Base-by-base conservation (phyloP, 805 yeast species). In the Pichia nakasei region DNA sequence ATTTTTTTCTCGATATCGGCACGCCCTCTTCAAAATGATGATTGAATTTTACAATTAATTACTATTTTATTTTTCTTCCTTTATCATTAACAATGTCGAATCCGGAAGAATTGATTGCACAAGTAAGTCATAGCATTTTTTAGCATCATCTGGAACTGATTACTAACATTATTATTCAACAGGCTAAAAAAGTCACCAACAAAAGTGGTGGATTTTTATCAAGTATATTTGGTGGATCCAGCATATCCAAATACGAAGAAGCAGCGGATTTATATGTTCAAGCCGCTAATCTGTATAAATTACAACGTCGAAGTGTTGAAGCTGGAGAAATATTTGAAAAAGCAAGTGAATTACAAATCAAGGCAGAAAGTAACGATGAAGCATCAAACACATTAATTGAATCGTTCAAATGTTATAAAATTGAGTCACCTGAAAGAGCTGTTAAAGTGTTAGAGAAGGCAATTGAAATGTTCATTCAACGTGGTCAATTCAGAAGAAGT, bases 401-500 rank as follows among this genome's bases (percentile, higher is more conserved):
- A 57, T 95, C 96, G 0, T 93, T 78, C 68, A 93, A 93, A 58
- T 78, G 89, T 31, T 93, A 75, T 65, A 81, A 83, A 55, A 71
- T 78, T 36, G 82, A 79, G 44, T 80, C 82, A 31, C 93, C 88
- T 3, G 69, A 67, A 11, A 84, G 78, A 42, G 94, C 94, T 9
- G 95, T 88, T 4, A 73, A 81, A 42, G 78, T 86, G 5, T 69
- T 93, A 49, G 73, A 75, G 45, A 75, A 74, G 53, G 96, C 97
- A 0, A 80, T 91, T 48, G 81, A 78, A 49, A 73, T 86, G 58
- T 91, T 89, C 63, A 87, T 95, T 2, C 73, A 78, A 49, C 79
- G 85, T 53, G 99, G 99, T 12, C 96, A 91, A 62, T 93, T 93
- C 66, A 79, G 98, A 61, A 74, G 97, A 61, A 96, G 95, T 21